These are phyloP conservation scores for Aphanomyces euteiches DNA, from an alignment of 352 stramenopile species.

Conservation along the genomic window DNA sequence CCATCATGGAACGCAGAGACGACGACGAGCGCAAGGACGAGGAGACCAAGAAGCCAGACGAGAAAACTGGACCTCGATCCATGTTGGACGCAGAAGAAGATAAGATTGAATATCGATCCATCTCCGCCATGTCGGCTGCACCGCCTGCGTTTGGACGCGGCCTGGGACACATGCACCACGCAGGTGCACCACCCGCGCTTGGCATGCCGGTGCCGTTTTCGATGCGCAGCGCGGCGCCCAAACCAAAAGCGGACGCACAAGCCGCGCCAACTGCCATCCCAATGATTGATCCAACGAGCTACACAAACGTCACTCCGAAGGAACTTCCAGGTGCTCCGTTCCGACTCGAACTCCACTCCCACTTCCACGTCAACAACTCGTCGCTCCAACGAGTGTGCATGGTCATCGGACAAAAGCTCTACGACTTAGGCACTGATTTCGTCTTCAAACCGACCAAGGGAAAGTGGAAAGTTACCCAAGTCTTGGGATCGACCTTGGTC, in stretches of 20 bases:
- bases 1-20: constrained; percentile 12
- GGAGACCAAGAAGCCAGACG: constrained; percentile 2
- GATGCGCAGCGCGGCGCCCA: not conserved
- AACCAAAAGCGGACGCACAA: not conserved
- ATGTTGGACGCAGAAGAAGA: constrained; percentile 26
- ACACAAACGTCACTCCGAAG: constrained; percentile 58
- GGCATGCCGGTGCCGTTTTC: constrained; percentile 1
- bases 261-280: constrained; percentile 5
- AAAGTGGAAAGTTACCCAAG: constrained; percentile 83
- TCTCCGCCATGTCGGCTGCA: constrained; percentile 5
- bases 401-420: constrained; percentile 75
- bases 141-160: constrained; percentile 7
- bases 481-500: constrained; percentile 51
- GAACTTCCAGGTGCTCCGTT: constrained; percentile 73
- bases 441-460: constrained; percentile 81
- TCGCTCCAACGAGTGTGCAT: constrained; percentile 69
- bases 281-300: constrained; percentile 62
- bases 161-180: constrained; percentile 26
- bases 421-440: constrained; percentile 80
- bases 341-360: constrained; percentile 80
- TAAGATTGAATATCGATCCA: constrained; percentile 28
- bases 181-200: not conserved
- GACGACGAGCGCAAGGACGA: constrained; percentile 19
- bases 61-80: not conserved
- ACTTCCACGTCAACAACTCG: constrained; percentile 83